Percentiles rank a stretch among this genome's conserved stretches.
Conservation (phyloP, 2,329 filamentous ascomycete genomes). For the Microascus cirrosus region DNA sequence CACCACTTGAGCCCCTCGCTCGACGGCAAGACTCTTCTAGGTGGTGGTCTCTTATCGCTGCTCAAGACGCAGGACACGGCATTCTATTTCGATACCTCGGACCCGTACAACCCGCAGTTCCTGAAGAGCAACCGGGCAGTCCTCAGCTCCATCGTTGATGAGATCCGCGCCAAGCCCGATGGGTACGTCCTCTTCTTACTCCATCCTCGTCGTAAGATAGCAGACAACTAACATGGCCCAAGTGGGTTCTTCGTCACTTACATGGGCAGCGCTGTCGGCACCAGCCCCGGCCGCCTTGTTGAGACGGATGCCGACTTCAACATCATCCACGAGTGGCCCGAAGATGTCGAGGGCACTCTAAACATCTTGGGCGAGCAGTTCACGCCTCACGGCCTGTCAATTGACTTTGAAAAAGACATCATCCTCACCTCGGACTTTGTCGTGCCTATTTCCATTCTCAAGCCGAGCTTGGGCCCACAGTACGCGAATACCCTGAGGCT, state of each 20-base stretch:
- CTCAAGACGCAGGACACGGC: constrained; percentile 51
- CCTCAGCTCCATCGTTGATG: constrained; percentile 48
- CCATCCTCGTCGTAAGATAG: background rate
- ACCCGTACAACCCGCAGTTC: constrained; percentile 48
- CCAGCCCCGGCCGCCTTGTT: constrained; percentile 45
- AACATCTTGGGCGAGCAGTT: constrained; percentile 51
- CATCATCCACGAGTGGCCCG: constrained; percentile 52
- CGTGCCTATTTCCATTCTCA: constrained; percentile 48
- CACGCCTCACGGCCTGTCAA: constrained; percentile 45
- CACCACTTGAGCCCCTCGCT: constrained; percentile 44
- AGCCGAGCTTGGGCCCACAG: constrained; percentile 42
- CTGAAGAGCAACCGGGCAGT: constrained; percentile 48
- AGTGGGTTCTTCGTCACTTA: constrained; percentile 50
- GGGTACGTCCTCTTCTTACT: constrained; percentile 19
- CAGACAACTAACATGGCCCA: background rate
- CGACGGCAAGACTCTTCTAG: constrained; percentile 46
- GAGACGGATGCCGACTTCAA: constrained; percentile 48
- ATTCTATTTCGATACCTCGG: constrained; percentile 48
- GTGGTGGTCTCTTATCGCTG: constrained; percentile 45
- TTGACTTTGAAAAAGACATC: constrained; percentile 45
- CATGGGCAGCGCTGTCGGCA: constrained; percentile 48
- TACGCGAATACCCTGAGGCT: constrained; percentile 46
- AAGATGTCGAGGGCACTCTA: constrained; percentile 39
- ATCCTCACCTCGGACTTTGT: constrained; percentile 54
- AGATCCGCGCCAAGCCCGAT: constrained; percentile 52